Evolutionary conservation across 192 early-diverging fungal genomes (phyloP), one percentile per base, ranked within the genome.

Genomic region (Umbelopsis isabellina): DNA sequence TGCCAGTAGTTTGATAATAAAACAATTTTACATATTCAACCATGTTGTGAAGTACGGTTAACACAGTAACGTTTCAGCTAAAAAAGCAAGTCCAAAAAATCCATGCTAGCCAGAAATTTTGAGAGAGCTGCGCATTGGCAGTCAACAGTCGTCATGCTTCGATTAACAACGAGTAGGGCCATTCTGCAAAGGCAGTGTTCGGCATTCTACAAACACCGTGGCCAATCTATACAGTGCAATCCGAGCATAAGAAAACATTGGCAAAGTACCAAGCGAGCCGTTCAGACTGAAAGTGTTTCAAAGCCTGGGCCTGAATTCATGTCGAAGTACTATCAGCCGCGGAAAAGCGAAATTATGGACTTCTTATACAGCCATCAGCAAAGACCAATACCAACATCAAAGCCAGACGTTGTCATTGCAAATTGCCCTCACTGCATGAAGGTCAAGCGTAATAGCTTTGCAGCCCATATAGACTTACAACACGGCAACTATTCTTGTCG

Each of bases 401-500:
- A 74, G 18, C 65, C 30, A 11, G 49, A 71, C 18, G 21, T 46
- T 1, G 33, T 74, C 16, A 47, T 65, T 30, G 72, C 77, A 11
- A 70, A 68, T n/a, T 80, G 79, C 55, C 79, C 79, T 27, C 70
- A 71, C 2, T 80, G 80, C 67, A 71, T 75, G 23, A 72, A 69
- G n/a, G 72, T 55, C 22, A 71, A 72, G 35, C 44, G 25, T 15
- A 75, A 72, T 16, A 72, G 69, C n/a, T 88, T 85, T 71, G 77
- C 80, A 45, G 87, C 85, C 6, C 82, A 83, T 23, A 72, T 91
- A 9, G 77, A 80, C 49, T 75, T 82, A 16, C 50, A 71, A 37
- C 85, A 82, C 1, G 88, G 89, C 6, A 71, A 69, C 15, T 91
- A 84, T 80, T 72, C 82, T 45, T 91, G 89, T 64, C 80, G 80